These are phyloP conservation scores for Eucalyptus camaldulensis DNA, from an alignment of 345 rosid species.

Conservation along the genomic window DNA sequence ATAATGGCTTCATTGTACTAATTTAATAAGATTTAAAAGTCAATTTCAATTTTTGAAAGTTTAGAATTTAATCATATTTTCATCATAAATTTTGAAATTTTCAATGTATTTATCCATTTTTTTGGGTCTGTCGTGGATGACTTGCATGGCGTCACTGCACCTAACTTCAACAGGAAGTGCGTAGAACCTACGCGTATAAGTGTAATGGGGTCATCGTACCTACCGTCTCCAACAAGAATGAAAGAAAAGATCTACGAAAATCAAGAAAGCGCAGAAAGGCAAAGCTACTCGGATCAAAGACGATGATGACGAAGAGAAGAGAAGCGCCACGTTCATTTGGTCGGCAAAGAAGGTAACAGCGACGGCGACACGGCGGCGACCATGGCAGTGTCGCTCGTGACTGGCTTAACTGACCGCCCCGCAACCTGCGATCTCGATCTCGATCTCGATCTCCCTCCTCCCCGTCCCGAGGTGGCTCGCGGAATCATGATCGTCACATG, in stretches of 20 bases:
- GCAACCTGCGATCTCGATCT: not conserved
- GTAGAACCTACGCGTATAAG: not conserved
- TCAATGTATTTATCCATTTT: too few relatives aligned
- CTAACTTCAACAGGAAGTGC: not conserved
- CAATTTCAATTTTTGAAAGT: too few relatives aligned
- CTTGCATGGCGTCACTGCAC: not conserved
- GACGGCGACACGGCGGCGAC: not conserved
- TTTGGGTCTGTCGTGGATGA: not conserved
- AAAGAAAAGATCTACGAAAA: not conserved
- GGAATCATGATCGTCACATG: not conserved
- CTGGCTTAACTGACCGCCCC: not conserved
- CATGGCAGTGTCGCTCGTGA: not conserved
- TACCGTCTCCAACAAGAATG: not conserved
- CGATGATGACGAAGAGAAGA: not conserved
- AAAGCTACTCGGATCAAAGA: not conserved
- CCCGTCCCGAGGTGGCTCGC: not conserved
- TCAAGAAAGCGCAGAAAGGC: not conserved
- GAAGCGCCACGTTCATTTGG: not conserved
- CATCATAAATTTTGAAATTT: too few relatives aligned
- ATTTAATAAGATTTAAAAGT: too few relatives aligned
- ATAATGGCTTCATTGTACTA: too few relatives aligned
- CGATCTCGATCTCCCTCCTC: not conserved
- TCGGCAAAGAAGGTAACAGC: not conserved
- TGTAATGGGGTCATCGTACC: not conserved
- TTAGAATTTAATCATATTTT: too few relatives aligned